A percentile compares a stretch with the other conserved stretches of the same genome.
phyloP scores from a whole-genome alignment of 768 basidiomycete species.

The Russula olivacea region DNA sequence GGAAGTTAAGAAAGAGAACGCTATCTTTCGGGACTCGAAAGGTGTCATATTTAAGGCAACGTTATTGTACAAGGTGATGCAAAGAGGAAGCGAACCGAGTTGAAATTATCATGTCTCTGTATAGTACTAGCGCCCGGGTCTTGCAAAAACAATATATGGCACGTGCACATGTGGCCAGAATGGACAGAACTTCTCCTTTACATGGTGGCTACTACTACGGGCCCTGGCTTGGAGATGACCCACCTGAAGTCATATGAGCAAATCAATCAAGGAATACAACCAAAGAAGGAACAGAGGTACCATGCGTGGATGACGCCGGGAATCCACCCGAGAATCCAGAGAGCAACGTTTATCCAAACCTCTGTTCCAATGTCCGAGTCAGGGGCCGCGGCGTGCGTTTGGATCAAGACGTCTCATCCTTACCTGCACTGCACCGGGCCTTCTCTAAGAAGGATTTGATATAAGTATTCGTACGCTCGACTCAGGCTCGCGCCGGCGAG shows the following conservation, averaged over 20 bases:
- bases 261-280: too few relatives aligned
- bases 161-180: background rate
- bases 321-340: constrained; percentile 43
- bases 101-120: background rate
- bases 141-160: background rate
- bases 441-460: constrained; percentile 25
- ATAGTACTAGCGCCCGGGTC: background rate
- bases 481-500: background rate
- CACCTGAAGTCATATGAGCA: constrained; percentile 26
- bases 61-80: background rate
- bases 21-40: background rate
- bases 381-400: background rate
- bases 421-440: constrained; percentile 27
- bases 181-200: background rate
- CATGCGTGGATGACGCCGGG: constrained; percentile 42
- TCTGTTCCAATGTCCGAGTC: constrained; percentile 26
- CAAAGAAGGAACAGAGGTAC: constrained; percentile 27
- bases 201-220: constrained; percentile 14
- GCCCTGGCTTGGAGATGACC: constrained; percentile 31
- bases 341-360: constrained; percentile 36
- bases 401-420: background rate
- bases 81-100: background rate
- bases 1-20: background rate
- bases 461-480: background rate
- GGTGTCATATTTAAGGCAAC: background rate